A percentile compares a stretch with the other conserved stretches of the same genome.
These are phyloP conservation scores for Aphanomyces cochlioides DNA, from an alignment of 352 stramenopile genomes.

Conservation along the genomic window DNA sequence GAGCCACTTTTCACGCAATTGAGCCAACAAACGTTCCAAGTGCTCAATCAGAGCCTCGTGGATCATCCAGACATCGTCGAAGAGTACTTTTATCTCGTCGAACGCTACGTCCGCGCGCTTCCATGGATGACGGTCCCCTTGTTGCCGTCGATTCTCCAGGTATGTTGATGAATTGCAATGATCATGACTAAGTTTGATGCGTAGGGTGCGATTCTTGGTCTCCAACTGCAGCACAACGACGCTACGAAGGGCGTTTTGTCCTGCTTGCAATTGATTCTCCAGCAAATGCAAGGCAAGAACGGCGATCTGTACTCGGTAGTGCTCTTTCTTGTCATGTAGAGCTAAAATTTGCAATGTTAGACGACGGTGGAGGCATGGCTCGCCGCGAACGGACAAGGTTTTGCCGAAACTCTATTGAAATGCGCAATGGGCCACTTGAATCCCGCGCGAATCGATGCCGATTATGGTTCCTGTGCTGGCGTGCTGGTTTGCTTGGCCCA, in stretches of 20 bases:
- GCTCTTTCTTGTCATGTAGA: too few relatives aligned
- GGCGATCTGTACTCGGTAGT: background rate
- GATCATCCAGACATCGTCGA: slow-evolving; percentile 91
- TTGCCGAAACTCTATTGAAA: slow-evolving; percentile 57
- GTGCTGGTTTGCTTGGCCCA: slow-evolving; percentile 71
- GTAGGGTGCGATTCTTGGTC: slow-evolving; percentile 71
- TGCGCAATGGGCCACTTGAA: slow-evolving; percentile 62
- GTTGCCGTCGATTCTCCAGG: slow-evolving; percentile 72
- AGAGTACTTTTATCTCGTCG: slow-evolving; percentile 95
- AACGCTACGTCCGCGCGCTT: slow-evolving; percentile 82
- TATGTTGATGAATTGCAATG: background rate
- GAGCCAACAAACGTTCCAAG: slow-evolving; percentile 71
- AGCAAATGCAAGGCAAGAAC: slow-evolving; percentile 20
- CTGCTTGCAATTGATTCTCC: slow-evolving; percentile 80
- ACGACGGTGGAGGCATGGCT: slow-evolving; percentile 36
- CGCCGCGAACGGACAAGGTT: slow-evolving; percentile 38
- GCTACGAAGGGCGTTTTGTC: slow-evolving; percentile 91
- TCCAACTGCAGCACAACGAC: slow-evolving; percentile 91
- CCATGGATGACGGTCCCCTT: slow-evolving; percentile 69
- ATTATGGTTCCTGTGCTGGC: slow-evolving; percentile 71
- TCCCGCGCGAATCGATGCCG: slow-evolving; percentile 64
- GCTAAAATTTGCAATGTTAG: background rate
- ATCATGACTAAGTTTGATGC: background rate
- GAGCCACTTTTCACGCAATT: slow-evolving; percentile 62
- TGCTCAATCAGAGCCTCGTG: slow-evolving; percentile 76